These are phyloP conservation scores for Pichia paraexigua DNA, from an alignment of 805 yeast species.

Conservation along the genomic window DNA sequence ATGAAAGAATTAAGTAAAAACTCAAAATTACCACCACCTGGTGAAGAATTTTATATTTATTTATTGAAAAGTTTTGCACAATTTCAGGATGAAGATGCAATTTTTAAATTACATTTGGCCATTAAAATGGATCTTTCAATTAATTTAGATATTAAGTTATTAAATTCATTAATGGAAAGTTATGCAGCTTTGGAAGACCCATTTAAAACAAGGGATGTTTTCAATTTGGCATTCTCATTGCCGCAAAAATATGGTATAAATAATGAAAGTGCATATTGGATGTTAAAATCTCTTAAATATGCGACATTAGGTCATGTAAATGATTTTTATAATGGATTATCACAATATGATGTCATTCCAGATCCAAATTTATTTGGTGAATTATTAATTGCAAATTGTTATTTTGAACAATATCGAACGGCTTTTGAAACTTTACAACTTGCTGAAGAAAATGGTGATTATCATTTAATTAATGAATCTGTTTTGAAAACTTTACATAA, in stretches of 20 bases:
- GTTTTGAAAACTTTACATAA: conserved; percentile 41
- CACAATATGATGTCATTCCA: conserved; percentile 45
- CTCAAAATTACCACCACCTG: conserved; percentile 44
- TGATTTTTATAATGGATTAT: conserved; percentile 53
- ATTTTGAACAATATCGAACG: conserved; percentile 48
- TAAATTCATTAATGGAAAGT: conserved; percentile 59
- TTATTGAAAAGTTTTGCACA: conserved; percentile 57
- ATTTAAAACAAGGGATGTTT: conserved; percentile 48
- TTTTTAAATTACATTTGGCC: conserved; percentile 52
- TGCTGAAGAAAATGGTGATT: conserved; percentile 39
- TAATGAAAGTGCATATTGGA: conserved; percentile 55
- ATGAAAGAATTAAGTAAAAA: conserved; percentile 48
- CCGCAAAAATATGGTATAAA: conserved; percentile 47
- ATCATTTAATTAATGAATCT: conserved; percentile 33
- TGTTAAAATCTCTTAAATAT: conserved; percentile 56
- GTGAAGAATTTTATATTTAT: conserved; percentile 48
- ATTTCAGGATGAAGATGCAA: conserved; percentile 53
- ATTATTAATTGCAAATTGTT: conserved; percentile 61
- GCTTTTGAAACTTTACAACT: conserved; percentile 46
- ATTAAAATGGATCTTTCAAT: conserved; percentile 55
- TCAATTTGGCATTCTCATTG: conserved; percentile 48
- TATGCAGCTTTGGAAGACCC: conserved; percentile 51
- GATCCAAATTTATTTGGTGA: conserved; percentile 46
- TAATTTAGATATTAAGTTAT: conserved; percentile 46
- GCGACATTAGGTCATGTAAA: conserved; percentile 47